Base-by-base conservation (phyloP, 305 asterid genomes). In the Fraxinus velutina region DNA sequence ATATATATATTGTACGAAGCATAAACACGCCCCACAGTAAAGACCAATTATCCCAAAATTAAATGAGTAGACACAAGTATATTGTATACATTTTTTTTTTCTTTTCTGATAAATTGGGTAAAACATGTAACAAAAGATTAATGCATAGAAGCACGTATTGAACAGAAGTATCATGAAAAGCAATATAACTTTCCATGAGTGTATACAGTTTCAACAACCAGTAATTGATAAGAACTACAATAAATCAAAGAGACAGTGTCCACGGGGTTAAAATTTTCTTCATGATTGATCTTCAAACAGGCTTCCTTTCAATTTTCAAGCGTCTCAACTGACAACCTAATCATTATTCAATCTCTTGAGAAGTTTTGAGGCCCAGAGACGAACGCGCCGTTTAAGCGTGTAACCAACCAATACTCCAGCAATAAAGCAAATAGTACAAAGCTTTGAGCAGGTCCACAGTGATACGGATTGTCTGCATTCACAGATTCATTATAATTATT, bases 361-460 rank as follows among this genome's bases (percentile, higher is more conserved):
- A 79, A 94, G 83, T 78, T 73, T 92, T 36, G 94, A 88, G 22
- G 94, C 96, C 97, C 97, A 93, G 32, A 90, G 90, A 29, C 87
- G 88, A 70, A 94, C 97, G 21, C 92, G 92, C 72, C 88, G 83
- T 88, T 94, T 94, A 90, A 94, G 88, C 6, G 97, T 91, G 87
- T 89, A 94, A 76, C 97, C 98, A 50, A 85, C 90, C 78, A 93
- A 15, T 60, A 91, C 78, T 84, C 98, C 98, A 82, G 93, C 97
- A 86, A 94, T 88, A 85, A 94, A 94, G 90, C 85, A 93, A 71
- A 87, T 21, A 52, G 92, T 92, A 82, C 97, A 88, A 50, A 94
- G 88, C 93, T 94, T 93, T 72, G 98, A 88, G 89, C 97, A 92
- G 66, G 93, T 88, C 97, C 90, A 86, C 30, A 89, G 82, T 4